Base-by-base conservation (phyloP, 2,329 filamentous ascomycete species). In the Aspergillus niger region DNA sequence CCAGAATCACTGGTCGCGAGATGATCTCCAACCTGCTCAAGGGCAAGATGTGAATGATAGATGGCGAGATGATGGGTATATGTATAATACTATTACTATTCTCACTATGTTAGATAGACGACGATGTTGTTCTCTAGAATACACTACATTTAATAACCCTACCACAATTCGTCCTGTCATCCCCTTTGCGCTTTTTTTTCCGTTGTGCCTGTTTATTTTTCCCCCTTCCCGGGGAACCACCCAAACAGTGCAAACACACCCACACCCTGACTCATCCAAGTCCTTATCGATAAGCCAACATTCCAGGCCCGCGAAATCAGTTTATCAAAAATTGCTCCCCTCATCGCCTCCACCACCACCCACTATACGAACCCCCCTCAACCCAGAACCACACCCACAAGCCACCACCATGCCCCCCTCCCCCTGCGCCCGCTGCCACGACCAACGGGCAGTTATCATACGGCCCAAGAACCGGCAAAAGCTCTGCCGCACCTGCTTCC, bases 401-500 rank as follows among this genome's bases (percentile, higher is more conserved):
- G 32, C 52, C 43, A 36, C 36, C 54, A 68, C 41, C 55, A 96
- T 97, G 94, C 83, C 92, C 7, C 91, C 92, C 22, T 83, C 85
- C 20, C 79, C 84, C 22, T 99, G 95, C 75, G 86, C 87, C 55
- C 81, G 88, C 65, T 99, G 95, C 80, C 84, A 89, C 65, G 84
- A 82, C 22, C 84, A 89, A 63, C 86, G 93, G 61, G 94, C 95
- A 5, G 85, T 97, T 20, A 95, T 99, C 60, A 91, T 97, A 63
- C 87, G 95, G 28, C 94, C 95, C 1, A 98, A 98, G 76, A 97
- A 98, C 72, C 88, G 96, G 70, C 88, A 96, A 68, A 97, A 97
- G 71, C 85, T 99, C 50, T 99, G 95, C 84, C 92, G 91, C 69
- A 77, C 82, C 4, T 99, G 95, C 77, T 99, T 99, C 77, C 86